Conservation (phyloP, 805 yeast species). For the Metschnikowia lachancei region DNA sequence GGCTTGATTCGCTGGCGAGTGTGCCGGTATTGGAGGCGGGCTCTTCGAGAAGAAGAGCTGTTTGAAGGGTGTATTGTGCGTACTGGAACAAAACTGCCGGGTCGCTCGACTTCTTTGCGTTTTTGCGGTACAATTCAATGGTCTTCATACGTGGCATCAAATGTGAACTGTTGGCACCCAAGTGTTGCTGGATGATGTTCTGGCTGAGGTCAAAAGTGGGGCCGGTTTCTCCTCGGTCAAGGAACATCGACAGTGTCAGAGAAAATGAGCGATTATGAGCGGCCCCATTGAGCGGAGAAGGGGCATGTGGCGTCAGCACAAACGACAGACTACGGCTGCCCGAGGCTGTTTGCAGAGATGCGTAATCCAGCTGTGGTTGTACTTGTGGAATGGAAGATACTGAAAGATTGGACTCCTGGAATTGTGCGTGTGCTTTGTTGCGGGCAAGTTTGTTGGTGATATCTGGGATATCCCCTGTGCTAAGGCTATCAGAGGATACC, state of each 20-base stretch:
- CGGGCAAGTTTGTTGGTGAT: constrained; percentile 25
- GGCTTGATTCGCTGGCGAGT: not conserved
- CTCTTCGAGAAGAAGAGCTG: constrained; percentile 51
- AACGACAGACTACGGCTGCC: constrained; percentile 15
- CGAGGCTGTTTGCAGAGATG: constrained; percentile 2
- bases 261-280: constrained; percentile 38
- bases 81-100: constrained; percentile 85
- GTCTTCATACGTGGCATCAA: constrained; percentile 78
- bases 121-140: constrained; percentile 79
- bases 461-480: constrained; percentile 8
- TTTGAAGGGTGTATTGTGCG: constrained; percentile 86
- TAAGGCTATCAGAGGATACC: constrained; percentile 1
- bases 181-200: constrained; percentile 48
- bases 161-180: constrained; percentile 48
- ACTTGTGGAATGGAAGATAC: constrained; percentile 31
- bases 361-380: not conserved
- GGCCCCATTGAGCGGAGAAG: constrained; percentile 6
- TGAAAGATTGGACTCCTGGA: constrained; percentile 15
- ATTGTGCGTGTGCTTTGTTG: constrained; percentile 4
- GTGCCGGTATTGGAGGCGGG: not conserved
- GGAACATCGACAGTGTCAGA: constrained; percentile 37
- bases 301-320: constrained; percentile 26
- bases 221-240: constrained; percentile 32
- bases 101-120: constrained; percentile 81
- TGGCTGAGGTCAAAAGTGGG: constrained; percentile 52